Conservation (phyloP, 257 asterid species). For the Fraxinus excelsior region DNA sequence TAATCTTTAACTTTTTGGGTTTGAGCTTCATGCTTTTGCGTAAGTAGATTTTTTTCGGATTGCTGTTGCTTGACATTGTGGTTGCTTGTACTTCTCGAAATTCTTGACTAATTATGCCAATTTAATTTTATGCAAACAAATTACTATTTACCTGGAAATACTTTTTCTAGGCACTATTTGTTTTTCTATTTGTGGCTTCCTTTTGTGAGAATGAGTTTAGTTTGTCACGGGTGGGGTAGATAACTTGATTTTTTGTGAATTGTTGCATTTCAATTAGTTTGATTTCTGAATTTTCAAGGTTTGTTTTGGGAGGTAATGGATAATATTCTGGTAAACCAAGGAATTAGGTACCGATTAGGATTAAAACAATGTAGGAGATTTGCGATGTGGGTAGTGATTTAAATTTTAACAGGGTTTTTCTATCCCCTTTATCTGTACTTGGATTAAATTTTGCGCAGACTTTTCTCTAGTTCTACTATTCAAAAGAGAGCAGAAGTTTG, state of each 20-base stretch:
- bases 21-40: background rate
- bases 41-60: background rate
- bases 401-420: background rate
- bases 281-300: background rate
- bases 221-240: background rate
- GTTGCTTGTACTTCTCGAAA: background rate
- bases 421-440: background rate
- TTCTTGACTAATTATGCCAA: background rate
- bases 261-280: background rate
- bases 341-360: background rate
- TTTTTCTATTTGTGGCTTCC: too few relatives aligned
- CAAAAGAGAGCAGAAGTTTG: too few relatives aligned
- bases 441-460: background rate
- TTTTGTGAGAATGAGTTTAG: background rate
- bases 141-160: background rate
- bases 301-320: background rate
- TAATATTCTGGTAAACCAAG: background rate
- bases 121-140: background rate
- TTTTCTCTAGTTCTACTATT: too few relatives aligned
- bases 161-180: too few relatives aligned
- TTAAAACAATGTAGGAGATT: background rate
- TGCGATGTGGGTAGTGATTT: background rate
- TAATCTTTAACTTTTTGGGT: background rate
- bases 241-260: too few relatives aligned
- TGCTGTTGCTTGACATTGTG: conserved; percentile 16